phyloP scores from a whole-genome alignment of 805 yeast species.

The Sugiyamaella qingdaonensis region DNA sequence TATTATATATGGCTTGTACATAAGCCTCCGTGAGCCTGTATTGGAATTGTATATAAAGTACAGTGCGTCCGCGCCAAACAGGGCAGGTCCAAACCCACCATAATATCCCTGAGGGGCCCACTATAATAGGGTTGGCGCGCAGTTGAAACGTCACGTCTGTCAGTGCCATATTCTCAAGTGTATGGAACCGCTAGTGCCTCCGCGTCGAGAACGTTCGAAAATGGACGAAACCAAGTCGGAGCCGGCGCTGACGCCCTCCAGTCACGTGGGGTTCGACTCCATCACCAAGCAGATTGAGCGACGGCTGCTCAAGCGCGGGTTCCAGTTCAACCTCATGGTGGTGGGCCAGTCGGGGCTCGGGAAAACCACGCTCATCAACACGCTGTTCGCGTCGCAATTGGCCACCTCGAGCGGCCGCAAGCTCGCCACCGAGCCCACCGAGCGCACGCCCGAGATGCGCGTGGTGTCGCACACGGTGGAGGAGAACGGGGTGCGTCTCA shows the following conservation, averaged over 20 bases:
- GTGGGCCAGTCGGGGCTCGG: conserved; percentile 93
- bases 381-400: conserved; percentile 80
- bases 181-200: conserved; percentile 5
- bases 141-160: background rate
- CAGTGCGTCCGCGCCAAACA: too few relatives aligned
- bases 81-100: too few relatives aligned
- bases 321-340: conserved; percentile 89
- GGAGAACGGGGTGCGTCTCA: conserved; percentile 84
- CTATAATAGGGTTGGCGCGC: too few relatives aligned
- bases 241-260: conserved; percentile 22
- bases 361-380: conserved; percentile 85
- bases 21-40: too few relatives aligned
- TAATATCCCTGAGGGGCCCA: too few relatives aligned
- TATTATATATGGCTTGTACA: too few relatives aligned
- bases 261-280: conserved; percentile 94
- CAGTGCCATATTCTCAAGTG: background rate
- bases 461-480: conserved; percentile 45
- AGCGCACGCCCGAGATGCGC: conserved; percentile 79
- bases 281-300: conserved; percentile 94
- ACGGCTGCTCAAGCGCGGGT: conserved; percentile 85
- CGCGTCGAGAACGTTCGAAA: background rate
- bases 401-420: conserved; percentile 71
- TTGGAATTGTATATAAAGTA: too few relatives aligned
- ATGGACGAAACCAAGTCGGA: conserved; percentile 2
- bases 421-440: conserved; percentile 63